phyloP scores from a whole-genome alignment of 805 yeast genomes.

The Teunomyces pallodes region DNA sequence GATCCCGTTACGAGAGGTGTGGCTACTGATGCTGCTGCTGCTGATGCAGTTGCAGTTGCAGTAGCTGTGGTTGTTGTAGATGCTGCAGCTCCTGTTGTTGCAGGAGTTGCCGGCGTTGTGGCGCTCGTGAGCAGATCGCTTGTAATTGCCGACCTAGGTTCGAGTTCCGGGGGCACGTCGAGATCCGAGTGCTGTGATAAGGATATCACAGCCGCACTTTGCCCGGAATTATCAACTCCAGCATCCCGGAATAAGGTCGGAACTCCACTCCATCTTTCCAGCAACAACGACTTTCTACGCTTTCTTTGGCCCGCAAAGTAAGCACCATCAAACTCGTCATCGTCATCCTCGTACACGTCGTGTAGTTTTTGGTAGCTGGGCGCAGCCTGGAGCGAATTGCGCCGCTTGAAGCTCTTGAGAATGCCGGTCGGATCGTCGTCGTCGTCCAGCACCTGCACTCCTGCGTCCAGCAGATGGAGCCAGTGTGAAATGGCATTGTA shows the following conservation, averaged over 20 bases:
- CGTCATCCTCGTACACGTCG: slow-evolving; percentile 2
- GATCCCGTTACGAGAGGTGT: background rate
- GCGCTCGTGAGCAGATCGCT: too few species aligned
- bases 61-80: too few species aligned
- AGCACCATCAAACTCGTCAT: background rate
- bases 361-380: background rate
- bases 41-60: background rate
- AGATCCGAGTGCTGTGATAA: background rate
- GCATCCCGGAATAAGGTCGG: background rate
- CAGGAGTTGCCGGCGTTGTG: too few species aligned
- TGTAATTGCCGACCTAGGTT: background rate
- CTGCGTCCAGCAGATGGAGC: slow-evolving; percentile 17
- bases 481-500: slow-evolving; percentile 38
- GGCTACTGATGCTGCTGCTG: background rate
- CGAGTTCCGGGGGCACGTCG: background rate
- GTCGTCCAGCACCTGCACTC: slow-evolving; percentile 4
- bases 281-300: slow-evolving; percentile 1
- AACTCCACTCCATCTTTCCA: background rate
- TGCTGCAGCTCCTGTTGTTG: too few species aligned
- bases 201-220: background rate
- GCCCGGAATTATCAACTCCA: background rate
- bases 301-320: background rate
- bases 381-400: slow-evolving; percentile 3
- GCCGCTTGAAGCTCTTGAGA: slow-evolving; percentile 13
- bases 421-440: slow-evolving; percentile 31